Evolutionary conservation across 1,139 yeast genomes (phyloP).

Genomic region (Geotrichum reessii): DNA sequence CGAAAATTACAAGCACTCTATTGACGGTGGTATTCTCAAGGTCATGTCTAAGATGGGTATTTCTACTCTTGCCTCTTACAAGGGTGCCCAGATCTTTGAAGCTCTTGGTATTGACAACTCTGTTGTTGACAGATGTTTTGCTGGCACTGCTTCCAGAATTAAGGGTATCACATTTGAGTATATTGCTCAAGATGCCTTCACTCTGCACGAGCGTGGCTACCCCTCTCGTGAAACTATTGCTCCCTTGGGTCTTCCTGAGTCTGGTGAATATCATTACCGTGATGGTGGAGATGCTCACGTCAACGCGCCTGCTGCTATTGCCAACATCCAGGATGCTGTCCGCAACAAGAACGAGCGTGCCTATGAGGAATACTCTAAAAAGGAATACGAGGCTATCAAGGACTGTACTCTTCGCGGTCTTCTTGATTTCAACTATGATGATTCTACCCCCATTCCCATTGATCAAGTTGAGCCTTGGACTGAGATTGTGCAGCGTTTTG

Average conservation of each 20-base stretch:
- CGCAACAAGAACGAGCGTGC: conserved; percentile 92
- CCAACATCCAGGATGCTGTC: conserved; percentile 93
- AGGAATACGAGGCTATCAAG: conserved; percentile 86
- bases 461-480: conserved; percentile 99
- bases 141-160: conserved; percentile 96
- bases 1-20: conserved; percentile 71
- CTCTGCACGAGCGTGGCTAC: conserved; percentile 87
- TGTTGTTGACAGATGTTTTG: conserved; percentile 91
- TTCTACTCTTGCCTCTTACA: conserved; percentile 92
- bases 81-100: conserved; percentile 98
- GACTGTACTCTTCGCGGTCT: conserved; percentile 92
- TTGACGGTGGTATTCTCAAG: conserved; percentile 87
- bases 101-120: conserved; percentile 94
- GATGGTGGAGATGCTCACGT: conserved; percentile 97
- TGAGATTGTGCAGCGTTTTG: conserved; percentile 93
- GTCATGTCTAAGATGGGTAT: conserved; percentile 99
- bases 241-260: conserved; percentile 78
- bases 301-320: conserved; percentile 92
- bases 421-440: conserved; percentile 78
- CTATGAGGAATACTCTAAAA: conserved; percentile 81
- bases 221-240: conserved; percentile 69
- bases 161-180: conserved; percentile 93
- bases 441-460: conserved; percentile 70
- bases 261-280: conserved; percentile 98
- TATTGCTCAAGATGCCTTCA: conserved; percentile 93